Percentiles rank a stretch among this genome's conserved stretches.
Conservation (phyloP, 2,329 filamentous ascomycete species). For the Rutstroemia sydowiana region DNA sequence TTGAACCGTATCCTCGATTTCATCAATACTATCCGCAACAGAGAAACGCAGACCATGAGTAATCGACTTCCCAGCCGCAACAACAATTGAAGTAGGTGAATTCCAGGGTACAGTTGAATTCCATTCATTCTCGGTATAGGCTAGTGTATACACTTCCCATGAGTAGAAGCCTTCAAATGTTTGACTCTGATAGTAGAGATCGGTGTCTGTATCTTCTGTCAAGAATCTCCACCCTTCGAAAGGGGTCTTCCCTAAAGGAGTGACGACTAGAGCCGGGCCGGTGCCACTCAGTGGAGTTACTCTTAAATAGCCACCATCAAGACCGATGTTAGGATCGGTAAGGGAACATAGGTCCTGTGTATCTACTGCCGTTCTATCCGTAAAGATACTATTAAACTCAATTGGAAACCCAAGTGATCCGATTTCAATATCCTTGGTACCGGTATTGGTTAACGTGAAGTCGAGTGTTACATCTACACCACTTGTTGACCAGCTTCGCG, state of each 20-base stretch:
- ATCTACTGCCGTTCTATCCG: conserved; percentile 39
- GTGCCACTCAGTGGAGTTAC: conserved; percentile 45
- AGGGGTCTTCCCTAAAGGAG: conserved; percentile 41
- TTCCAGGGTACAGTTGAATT: conserved; percentile 46
- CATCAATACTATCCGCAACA: conserved; percentile 37
- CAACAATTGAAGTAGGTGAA: conserved; percentile 37
- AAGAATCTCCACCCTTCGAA: conserved; percentile 51
- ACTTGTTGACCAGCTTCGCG: conserved; percentile 43
- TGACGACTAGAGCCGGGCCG: conserved; percentile 40
- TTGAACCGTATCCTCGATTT: conserved; percentile 40
- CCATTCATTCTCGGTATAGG: conserved; percentile 52
- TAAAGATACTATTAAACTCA: conserved; percentile 58
- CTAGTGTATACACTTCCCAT: conserved; percentile 48
- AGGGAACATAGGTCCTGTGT: conserved; percentile 46
- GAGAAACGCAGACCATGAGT: conserved; percentile 47
- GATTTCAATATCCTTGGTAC: conserved; percentile 38
- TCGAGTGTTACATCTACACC: conserved; percentile 43
- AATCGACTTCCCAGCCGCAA: conserved; percentile 39
- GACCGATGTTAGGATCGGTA: conserved; percentile 52
- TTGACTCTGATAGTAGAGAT: conserved; percentile 42
- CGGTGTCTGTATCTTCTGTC: conserved; percentile 35
- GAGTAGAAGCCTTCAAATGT: conserved; percentile 55
- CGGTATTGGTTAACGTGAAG: conserved; percentile 44
- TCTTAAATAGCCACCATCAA: conserved; percentile 50
- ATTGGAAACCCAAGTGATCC: conserved; percentile 51